Evolutionary conservation across 306 rosid species (phyloP).

Genomic region (Citrullus amarus): DNA sequence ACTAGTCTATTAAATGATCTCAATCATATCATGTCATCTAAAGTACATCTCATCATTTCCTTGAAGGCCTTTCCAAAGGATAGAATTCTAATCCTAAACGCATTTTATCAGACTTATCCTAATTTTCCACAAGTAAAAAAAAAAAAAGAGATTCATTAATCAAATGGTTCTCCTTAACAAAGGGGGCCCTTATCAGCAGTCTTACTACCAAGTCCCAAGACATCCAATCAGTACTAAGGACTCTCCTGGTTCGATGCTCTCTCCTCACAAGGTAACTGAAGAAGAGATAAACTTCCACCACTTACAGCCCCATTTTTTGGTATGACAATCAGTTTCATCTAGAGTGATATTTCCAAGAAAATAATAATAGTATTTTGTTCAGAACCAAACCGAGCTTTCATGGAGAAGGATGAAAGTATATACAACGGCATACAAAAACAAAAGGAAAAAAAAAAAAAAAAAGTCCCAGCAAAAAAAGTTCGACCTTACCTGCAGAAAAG

Average conservation of each 20-base stretch:
- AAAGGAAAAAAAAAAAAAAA: no score
- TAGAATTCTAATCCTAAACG: background rate
- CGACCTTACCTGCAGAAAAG: no score
- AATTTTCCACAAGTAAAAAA: background rate
- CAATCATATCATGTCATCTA: background rate
- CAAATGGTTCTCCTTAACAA: background rate
- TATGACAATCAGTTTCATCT: background rate
- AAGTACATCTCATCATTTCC: background rate
- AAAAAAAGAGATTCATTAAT: background rate
- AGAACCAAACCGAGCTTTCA: no score
- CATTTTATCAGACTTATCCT: background rate
- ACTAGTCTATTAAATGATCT: background rate
- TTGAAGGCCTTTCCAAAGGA: background rate
- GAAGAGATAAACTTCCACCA: background rate
- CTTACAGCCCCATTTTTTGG: background rate
- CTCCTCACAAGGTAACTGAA: background rate
- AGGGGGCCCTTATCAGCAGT: background rate
- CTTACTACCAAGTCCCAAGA: background rate
- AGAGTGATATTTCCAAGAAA: background rate
- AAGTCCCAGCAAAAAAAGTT: no score
- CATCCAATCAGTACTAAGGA: background rate
- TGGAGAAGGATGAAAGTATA: no score
- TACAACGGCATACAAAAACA: no score
- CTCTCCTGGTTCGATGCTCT: background rate
- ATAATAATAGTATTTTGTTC: no score